These are phyloP conservation scores for Colletotrichum trifolii DNA, from an alignment of 2,329 filamentous ascomycete species.

Conservation along the genomic window DNA sequence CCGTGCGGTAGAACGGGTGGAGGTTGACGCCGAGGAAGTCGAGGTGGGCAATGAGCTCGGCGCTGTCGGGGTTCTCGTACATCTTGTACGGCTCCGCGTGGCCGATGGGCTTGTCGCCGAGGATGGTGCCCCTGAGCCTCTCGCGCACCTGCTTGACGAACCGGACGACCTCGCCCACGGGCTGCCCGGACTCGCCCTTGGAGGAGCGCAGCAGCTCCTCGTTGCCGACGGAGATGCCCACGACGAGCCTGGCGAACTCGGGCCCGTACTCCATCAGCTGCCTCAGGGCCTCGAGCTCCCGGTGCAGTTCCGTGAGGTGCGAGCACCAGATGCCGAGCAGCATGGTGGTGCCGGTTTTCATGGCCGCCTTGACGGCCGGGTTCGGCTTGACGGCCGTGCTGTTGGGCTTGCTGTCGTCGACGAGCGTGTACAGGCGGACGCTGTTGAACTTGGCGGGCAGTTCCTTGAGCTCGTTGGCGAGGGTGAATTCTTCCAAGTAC, in stretches of 20 bases:
- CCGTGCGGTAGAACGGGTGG: slow-evolving; percentile 64
- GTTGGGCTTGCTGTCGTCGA: neutral
- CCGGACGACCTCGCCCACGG: slow-evolving; percentile 60
- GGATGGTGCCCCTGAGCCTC: slow-evolving; percentile 53
- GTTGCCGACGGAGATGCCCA: slow-evolving; percentile 64
- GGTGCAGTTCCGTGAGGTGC: slow-evolving; percentile 49
- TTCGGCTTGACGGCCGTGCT: slow-evolving; percentile 61
- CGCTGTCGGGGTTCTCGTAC: slow-evolving; percentile 56
- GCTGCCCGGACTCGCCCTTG: slow-evolving; percentile 37
- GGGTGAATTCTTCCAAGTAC: neutral
- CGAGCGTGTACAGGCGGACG: slow-evolving; percentile 11
- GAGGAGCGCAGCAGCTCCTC: slow-evolving; percentile 64
- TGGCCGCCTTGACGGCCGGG: slow-evolving; percentile 73
- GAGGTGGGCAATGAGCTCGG: slow-evolving; percentile 60
- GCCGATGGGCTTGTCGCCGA: slow-evolving; percentile 53
- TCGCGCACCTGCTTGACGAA: slow-evolving; percentile 67
- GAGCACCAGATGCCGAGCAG: slow-evolving; percentile 64
- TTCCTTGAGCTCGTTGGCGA: neutral
- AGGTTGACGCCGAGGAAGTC: slow-evolving; percentile 65
- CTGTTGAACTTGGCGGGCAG: slow-evolving; percentile 8
- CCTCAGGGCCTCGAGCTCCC: slow-evolving; percentile 62
- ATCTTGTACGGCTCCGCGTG: slow-evolving; percentile 68
- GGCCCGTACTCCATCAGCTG: slow-evolving; percentile 58
- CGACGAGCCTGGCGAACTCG: slow-evolving; percentile 55
- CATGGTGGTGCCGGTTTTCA: slow-evolving; percentile 58